Evolutionary conservation across 192 early-diverging fungal genomes (phyloP).

Genomic region (Dimargaris xerosporica): DNA sequence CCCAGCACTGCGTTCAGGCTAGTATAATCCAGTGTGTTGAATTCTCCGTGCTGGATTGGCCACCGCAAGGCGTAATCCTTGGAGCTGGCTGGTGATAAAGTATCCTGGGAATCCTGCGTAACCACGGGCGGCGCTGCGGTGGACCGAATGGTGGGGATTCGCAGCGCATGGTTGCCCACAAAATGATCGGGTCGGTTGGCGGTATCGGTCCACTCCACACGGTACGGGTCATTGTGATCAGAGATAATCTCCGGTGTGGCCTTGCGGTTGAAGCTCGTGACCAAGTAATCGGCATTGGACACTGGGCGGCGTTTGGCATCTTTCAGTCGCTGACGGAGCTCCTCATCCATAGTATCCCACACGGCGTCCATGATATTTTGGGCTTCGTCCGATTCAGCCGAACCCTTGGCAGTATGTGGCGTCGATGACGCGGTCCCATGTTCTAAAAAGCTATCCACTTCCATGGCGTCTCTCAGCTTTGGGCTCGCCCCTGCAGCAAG

Average conservation of each 20-base stretch:
- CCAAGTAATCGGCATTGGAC: conserved; percentile 55
- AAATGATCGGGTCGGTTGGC: conserved; percentile 29
- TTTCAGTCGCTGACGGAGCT: conserved; percentile 63
- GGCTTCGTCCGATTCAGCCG: background rate
- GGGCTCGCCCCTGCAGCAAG: conserved; percentile 6
- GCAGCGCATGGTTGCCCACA: conserved; percentile 22
- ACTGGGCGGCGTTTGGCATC: conserved; percentile 64
- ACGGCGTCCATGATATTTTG: conserved; percentile 16
- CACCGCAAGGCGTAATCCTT: conserved; percentile 35
- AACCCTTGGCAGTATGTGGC: background rate
- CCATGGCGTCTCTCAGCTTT: conserved; percentile 12
- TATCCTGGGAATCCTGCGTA: background rate
- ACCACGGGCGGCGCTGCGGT: background rate
- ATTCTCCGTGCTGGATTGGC: conserved; percentile 63
- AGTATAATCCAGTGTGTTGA: conserved; percentile 60
- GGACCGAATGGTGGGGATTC: background rate
- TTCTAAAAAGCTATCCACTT: background rate
- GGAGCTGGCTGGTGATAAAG: background rate
- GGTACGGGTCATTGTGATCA: conserved; percentile 85
- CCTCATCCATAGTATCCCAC: conserved; percentile 38
- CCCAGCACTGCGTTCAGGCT: conserved; percentile 45
- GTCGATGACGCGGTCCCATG: conserved; percentile 15
- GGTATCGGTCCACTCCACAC: conserved; percentile 66
- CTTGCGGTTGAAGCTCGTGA: conserved; percentile 54
- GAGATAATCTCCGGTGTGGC: conserved; percentile 47